Evolutionary conservation across 192 early-diverging fungal species (phyloP).

Genomic region (Piromyces sp.): DNA sequence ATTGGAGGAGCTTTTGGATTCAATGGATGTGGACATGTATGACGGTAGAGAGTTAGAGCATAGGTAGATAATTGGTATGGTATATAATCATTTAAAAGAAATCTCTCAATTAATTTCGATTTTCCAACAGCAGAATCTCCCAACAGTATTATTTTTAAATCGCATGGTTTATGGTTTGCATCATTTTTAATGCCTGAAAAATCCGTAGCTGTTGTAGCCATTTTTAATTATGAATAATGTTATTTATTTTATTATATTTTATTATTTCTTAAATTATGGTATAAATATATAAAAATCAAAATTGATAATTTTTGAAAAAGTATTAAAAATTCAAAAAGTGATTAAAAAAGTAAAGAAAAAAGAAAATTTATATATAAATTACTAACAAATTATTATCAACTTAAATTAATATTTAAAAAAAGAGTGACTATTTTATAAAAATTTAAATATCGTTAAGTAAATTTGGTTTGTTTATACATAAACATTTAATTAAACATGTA

Average conservation of each 20-base stretch:
- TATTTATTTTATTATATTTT: neutral
- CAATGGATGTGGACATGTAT: conserved; percentile 15
- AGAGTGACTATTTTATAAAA: too few relatives aligned
- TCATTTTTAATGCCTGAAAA: neutral
- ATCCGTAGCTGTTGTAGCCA: neutral
- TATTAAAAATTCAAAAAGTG: too few relatives aligned
- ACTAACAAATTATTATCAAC: too few relatives aligned
- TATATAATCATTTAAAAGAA: conserved; percentile 27
- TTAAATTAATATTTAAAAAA: too few relatives aligned
- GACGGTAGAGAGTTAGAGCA: conserved; percentile 31
- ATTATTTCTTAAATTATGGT: neutral
- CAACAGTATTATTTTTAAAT: conserved; percentile 29
- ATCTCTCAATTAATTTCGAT: conserved; percentile 40
- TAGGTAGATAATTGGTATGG: conserved; percentile 37
- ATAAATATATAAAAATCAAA: too few relatives aligned
- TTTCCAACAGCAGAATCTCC: conserved; percentile 45
- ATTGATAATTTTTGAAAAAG: too few relatives aligned
- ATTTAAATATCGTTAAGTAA: too few relatives aligned
- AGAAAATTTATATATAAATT: too few relatives aligned
- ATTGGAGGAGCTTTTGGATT: neutral
- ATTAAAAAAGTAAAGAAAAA: too few relatives aligned
- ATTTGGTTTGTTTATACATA: too few relatives aligned
- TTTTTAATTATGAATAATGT: neutral
- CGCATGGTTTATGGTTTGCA: neutral
- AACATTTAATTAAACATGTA: too few relatives aligned